Base-by-base conservation (phyloP, 805 yeast genomes). In the Saccharomycopsis capsularis region DNA sequence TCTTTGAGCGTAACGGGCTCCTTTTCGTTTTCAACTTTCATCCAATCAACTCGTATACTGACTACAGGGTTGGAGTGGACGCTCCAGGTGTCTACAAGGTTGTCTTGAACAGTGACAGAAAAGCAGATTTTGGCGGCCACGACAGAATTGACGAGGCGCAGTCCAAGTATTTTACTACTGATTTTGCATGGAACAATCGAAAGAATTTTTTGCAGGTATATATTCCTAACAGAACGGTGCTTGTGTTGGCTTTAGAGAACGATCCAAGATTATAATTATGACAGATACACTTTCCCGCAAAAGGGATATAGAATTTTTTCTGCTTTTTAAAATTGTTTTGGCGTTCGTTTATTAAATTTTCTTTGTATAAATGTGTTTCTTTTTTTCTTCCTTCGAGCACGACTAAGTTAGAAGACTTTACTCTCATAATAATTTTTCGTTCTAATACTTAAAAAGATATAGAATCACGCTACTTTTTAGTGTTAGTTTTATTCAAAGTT, bases 61-160 rank as follows among this genome's bases (percentile, higher is more conserved):
- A 88, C 66, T 91, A 90, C 68, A 78, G 95, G 61, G 73, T 91
- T 42, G 98, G 99, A n/a, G 86, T 87, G 19, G 89, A 91, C 24
- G 68, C 59, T 11, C 72, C 91, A 0, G 99, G 98, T 5, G 70
- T 69, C 44, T 91, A 91, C 64, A 74, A 72, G 56, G 72, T 90
- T 44, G 81, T 86, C 25, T 69, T 93, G 59, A 84, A 85, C 60
- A 72, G 90, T 2, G 99, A 91, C 60, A 9, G 50, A 23, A 73
- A 73, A 46, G 65, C 62, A 15, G 72, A 75, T 56, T 86, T 73
- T 66, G 96, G 96, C 27, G 98, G 99, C 3, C 95, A 85, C 61
- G 71, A 68, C 29, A 73, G 96, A 58, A 73, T 89, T 47, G 84
- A 81, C 60, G 75, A 68, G 48, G 68, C 67, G 4, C 61, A 59